Percentiles rank a stretch among this genome's conserved stretches.
phyloP scores from a whole-genome alignment of 306 rosid genomes.

The Oemleria cerasiformis region DNA sequence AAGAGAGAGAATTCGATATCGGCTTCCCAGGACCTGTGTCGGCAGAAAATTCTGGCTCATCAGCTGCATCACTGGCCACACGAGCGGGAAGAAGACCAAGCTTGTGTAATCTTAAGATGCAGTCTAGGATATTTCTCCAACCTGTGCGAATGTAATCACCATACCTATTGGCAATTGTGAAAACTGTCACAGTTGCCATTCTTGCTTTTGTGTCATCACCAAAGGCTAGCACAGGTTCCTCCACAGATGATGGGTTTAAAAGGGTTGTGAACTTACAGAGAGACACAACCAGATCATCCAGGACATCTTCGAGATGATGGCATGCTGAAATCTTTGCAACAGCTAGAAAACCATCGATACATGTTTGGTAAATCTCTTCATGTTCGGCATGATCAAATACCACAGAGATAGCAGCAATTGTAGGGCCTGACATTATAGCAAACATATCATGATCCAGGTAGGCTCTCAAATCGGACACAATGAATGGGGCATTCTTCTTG shows the following conservation, averaged over 20 bases:
- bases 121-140: constrained; percentile 97
- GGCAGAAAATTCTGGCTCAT: constrained; percentile 75
- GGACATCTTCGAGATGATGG: constrained; percentile 98
- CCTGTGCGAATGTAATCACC: constrained; percentile 95
- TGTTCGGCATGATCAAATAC: constrained; percentile 97
- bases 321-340: constrained; percentile 96
- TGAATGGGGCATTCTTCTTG: constrained; percentile 82
- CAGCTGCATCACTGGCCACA: constrained; percentile 96
- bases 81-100: constrained; percentile 98
- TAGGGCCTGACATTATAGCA: constrained; percentile 96
- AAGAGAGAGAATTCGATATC: constrained; percentile 66
- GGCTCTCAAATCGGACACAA: constrained; percentile 80
- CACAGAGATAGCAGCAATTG: constrained; percentile 98
- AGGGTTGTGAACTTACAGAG: constrained; percentile 97
- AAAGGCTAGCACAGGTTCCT: constrained; percentile 89
- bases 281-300: constrained; percentile 95
- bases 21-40: constrained; percentile 82
- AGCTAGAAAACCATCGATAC: constrained; percentile 91
- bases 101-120: constrained; percentile 91
- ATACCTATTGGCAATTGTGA: constrained; percentile 89
- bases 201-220: constrained; percentile 97
- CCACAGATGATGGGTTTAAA: constrained; percentile 75
- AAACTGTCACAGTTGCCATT: constrained; percentile 90
- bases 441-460: constrained; percentile 95
- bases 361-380: constrained; percentile 90